Percentiles rank a stretch among this genome's conserved stretches.
Conservation (phyloP, 176 grass and related monocot species). For the Hsuehochloa calcarea region DNA sequence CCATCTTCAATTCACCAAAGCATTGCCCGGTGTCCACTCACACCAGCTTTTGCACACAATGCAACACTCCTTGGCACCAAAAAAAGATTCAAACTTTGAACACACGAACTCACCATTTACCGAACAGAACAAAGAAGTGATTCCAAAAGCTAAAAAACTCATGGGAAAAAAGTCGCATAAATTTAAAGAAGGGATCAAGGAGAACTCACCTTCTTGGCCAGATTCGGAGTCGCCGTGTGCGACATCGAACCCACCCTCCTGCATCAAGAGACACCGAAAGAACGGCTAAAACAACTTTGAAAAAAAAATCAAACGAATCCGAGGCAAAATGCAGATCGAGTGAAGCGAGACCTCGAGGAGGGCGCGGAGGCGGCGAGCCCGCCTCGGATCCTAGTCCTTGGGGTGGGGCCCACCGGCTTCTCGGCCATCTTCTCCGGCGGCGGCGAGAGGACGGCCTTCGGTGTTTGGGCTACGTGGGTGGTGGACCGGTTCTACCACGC, state of each 20-base stretch:
- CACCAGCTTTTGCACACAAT: not conserved
- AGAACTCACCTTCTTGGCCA: slow-evolving; percentile 41
- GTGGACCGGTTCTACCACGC: slow-evolving; percentile 32
- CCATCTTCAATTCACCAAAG: slow-evolving; percentile 24
- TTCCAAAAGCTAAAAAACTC: slow-evolving; percentile 26
- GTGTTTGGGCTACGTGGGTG: not conserved
- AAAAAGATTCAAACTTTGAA: slow-evolving; percentile 15
- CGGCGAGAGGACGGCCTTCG: slow-evolving; percentile 9
- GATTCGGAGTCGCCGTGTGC: slow-evolving; percentile 38
- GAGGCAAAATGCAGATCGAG: slow-evolving; percentile 48
- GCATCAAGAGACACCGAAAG: slow-evolving; percentile 7
- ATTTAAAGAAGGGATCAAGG: not conserved
- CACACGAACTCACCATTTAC: slow-evolving; percentile 15
- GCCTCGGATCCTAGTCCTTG: slow-evolving; percentile 39
- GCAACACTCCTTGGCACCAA: not conserved
- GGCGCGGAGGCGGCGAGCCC: slow-evolving; percentile 39
- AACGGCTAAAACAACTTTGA: not conserved
- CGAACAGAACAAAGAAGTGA: slow-evolving; percentile 20
- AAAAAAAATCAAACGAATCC: slow-evolving; percentile 16
- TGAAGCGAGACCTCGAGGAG: slow-evolving; percentile 39
- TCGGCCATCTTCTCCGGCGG: slow-evolving; percentile 44
- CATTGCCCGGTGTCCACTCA: not conserved
- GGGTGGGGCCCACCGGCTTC: slow-evolving; percentile 23
- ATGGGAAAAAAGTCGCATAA: not conserved
- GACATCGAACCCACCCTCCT: slow-evolving; percentile 44